Evolutionary conservation across 768 basidiomycete genomes (phyloP), one percentile per base, ranked within the genome.

Genomic region (Trametes punicea): DNA sequence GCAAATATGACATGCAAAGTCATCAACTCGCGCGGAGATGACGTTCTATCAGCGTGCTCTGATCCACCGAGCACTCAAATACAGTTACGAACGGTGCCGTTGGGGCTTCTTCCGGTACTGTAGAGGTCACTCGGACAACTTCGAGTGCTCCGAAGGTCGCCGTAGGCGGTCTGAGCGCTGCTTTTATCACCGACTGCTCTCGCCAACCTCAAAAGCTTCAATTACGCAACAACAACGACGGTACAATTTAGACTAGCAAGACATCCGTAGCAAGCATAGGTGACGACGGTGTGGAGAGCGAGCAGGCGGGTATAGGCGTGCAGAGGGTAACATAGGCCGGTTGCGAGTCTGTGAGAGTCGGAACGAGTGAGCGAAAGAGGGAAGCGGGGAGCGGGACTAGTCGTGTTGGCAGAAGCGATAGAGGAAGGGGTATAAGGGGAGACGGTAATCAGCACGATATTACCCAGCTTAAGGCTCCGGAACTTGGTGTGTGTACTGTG

Each of bases 211-310:
- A 6, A 45, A 18, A 25, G 36, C 42, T 55, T 49, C 52, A 23
- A 60, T 60, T 60, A 60, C 39, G 53, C 58, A 46, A 55, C 58
- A 55, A 55, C 58, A 55, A 60, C 58, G 51, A 55, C 58, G 55
- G 53, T 60, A 60, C 53, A 46, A 45, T 60, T 47, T 60, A 55
- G 40, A 51, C 58, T 60, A 60, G 58, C 53, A n/a, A 33, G 53
- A 55, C 49, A 45, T 55, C 58, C 58, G 53, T 55, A 60, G 58
- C 58, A 55, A 42, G 58, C 58, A 60, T 51, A 44, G 58, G 48
- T 42, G 53, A n/a, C 8, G 31, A 33, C 51, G 42, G 34, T 31
- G 15, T 36, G 33, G 49, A 51, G 34, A 55, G 36, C 42, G 53
- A n/a, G 54, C 49, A 45, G 46, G 33, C 34, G 58, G 58, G 58